Evolutionary conservation across 1,284 basidiomycete genomes (phyloP).

Genomic region (Microbotryum violaceum): DNA sequence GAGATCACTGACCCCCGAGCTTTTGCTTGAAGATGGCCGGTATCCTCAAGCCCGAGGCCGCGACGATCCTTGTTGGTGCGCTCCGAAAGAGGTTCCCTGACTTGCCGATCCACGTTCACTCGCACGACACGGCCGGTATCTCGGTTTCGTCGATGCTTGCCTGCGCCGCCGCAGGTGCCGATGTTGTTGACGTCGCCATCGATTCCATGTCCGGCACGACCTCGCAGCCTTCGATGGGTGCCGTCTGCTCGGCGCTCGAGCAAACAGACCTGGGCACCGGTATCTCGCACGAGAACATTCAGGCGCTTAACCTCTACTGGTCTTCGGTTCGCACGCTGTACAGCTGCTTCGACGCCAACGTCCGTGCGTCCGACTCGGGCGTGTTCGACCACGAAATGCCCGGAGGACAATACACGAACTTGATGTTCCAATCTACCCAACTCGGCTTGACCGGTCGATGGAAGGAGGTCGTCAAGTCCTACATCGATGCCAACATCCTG

Average conservation of each 20-base stretch:
- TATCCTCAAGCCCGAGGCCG: constrained; percentile 88
- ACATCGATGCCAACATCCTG: constrained; percentile 92
- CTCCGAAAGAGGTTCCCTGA: constrained; percentile 95
- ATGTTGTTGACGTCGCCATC: constrained; percentile 96
- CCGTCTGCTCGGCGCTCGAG: constrained; percentile 86
- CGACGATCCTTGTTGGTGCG: constrained; percentile 79
- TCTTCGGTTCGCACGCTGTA: constrained; percentile 93
- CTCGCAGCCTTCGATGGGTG: constrained; percentile 98
- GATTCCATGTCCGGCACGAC: constrained; percentile 99
- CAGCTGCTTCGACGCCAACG: constrained; percentile 96
- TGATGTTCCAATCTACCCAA: constrained; percentile 92
- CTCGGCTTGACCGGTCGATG: constrained; percentile 96
- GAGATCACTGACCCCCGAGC: background rate
- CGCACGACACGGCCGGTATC: constrained; percentile 99
- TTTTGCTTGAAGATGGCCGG: constrained; percentile 67
- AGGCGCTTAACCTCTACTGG: constrained; percentile 97
- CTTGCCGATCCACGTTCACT: constrained; percentile 98
- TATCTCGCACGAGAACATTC: constrained; percentile 95
- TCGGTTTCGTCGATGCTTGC: constrained; percentile 95
- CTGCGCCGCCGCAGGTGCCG: constrained; percentile 88
- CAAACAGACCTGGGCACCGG: constrained; percentile 92
- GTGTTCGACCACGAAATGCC: constrained; percentile 99
- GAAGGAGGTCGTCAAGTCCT: constrained; percentile 95
- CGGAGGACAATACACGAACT: constrained; percentile 59
- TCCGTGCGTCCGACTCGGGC: constrained; percentile 85